Percentiles rank a stretch among this genome's conserved stretches.
These are phyloP conservation scores for Kwoniella shivajii DNA, from an alignment of 1,284 basidiomycete genomes.

Conservation along the genomic window DNA sequence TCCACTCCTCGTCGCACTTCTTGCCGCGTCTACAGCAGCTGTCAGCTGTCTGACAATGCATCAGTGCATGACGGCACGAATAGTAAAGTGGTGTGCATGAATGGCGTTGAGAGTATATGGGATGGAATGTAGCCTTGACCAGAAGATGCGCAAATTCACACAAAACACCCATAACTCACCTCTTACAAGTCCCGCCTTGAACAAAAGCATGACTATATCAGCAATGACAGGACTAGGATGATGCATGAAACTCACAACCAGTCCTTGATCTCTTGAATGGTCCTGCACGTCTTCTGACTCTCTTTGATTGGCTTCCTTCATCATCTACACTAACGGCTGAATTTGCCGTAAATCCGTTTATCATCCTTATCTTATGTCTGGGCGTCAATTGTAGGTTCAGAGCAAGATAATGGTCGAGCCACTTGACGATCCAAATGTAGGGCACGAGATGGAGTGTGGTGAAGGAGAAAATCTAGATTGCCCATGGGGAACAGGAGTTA, in stretches of 20 bases:
- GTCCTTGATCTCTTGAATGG: conserved; percentile 32
- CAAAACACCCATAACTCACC: conserved; percentile 7
- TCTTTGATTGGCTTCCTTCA: conserved; percentile 1
- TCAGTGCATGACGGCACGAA: too few species aligned
- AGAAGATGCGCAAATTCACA: neutral
- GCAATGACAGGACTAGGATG: neutral
- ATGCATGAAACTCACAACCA: conserved; percentile 22
- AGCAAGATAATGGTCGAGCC: too few species aligned
- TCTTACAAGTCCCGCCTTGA: conserved; percentile 29
- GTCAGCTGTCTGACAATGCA: conserved; percentile 12
- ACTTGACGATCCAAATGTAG: too few species aligned
- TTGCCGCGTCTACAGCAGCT: conserved; percentile 23
- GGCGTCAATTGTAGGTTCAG: too few species aligned
- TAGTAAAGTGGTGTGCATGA: too few species aligned
- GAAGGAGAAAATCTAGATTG: too few species aligned
- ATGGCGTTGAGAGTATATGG: too few species aligned
- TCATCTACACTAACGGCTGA: neutral
- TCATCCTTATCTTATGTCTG: too few species aligned
- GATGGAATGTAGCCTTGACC: neutral
- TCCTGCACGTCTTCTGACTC: conserved; percentile 18
- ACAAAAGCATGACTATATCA: neutral
- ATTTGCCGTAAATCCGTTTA: too few species aligned
- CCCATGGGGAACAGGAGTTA: too few species aligned
- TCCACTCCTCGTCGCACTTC: conserved; percentile 39
- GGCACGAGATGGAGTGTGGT: too few species aligned